Percentiles rank a stretch among this genome's conserved stretches.
These are phyloP conservation scores for Silene uniflora DNA, from an alignment of 148 eudicot genomes.

Conservation along the genomic window DNA sequence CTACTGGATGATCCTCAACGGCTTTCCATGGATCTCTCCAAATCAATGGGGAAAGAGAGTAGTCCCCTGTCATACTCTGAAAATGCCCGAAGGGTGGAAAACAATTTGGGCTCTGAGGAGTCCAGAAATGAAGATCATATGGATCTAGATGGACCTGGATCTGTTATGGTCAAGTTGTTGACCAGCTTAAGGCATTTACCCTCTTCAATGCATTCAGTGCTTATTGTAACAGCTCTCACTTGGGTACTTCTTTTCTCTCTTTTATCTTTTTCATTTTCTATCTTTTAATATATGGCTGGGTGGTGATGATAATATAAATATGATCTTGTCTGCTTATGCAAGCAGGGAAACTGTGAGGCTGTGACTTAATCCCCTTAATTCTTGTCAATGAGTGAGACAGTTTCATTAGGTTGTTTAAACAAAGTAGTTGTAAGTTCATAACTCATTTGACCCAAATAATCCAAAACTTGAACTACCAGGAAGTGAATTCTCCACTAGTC, in stretches of 20 bases:
- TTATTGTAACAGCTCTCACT: constrained; percentile 80
- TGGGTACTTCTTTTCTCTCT: constrained; percentile 55
- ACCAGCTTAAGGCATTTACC: constrained; percentile 93
- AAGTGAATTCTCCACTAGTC: too few relatives aligned
- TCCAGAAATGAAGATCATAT: constrained; percentile 39
- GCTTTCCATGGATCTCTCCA: constrained; percentile 36
- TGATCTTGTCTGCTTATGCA: background rate
- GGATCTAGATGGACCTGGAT: constrained; percentile 60
- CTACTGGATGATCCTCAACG: constrained; percentile 51
- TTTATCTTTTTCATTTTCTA: background rate
- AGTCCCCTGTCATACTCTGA: constrained; percentile 24
- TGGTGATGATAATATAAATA: background rate
- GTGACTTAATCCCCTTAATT: too few relatives aligned
- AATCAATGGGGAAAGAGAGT: constrained; percentile 40
- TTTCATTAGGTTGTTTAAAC: too few relatives aligned
- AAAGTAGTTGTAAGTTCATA: too few relatives aligned
- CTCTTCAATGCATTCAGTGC: constrained; percentile 83
- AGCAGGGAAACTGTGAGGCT: background rate
- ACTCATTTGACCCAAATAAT: too few relatives aligned
- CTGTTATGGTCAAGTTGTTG: constrained; percentile 78
- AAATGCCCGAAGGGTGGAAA: constrained; percentile 23
- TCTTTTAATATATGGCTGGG: background rate
- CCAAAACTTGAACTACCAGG: too few relatives aligned
- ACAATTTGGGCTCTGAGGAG: constrained; percentile 26
- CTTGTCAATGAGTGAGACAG: too few relatives aligned